Conservation (phyloP, 2,329 filamentous ascomycete genomes). For the Sporothrix mexicana region DNA sequence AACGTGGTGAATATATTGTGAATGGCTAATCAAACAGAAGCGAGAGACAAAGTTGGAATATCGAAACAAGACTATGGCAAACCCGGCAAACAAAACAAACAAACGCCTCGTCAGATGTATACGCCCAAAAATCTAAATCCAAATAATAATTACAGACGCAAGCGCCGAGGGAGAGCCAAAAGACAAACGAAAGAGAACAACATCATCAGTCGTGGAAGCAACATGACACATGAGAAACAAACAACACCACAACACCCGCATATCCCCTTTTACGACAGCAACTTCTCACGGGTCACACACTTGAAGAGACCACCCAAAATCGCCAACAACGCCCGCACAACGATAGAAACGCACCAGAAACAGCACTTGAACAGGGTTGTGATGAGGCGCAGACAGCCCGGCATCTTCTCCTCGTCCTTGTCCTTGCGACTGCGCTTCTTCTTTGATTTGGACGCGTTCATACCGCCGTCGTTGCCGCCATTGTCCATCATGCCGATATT, state of each 20-base stretch:
- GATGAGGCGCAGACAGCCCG: constrained; percentile 55
- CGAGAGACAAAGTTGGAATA: neutral
- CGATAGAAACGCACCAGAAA: constrained; percentile 63
- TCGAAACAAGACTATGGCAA: neutral
- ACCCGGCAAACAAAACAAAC: constrained; percentile 6
- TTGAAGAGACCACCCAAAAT: constrained; percentile 58
- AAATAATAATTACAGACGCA: neutral
- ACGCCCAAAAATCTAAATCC: constrained; percentile 6
- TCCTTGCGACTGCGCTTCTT: constrained; percentile 27
- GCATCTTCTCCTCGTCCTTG: constrained; percentile 53
- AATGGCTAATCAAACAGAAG: neutral
- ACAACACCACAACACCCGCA: neutral
- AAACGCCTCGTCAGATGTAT: constrained; percentile 22
- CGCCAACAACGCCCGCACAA: constrained; percentile 59
- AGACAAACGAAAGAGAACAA: neutral
- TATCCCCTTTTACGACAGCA: constrained; percentile 33
- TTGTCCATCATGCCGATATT: constrained; percentile 20
- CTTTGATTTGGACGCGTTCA: neutral
- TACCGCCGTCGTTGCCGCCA: neutral
- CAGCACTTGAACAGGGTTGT: constrained; percentile 63
- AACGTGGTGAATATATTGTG: constrained; percentile 6
- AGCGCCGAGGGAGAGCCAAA: neutral
- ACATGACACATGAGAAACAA: constrained; percentile 5
- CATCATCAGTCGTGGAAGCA: constrained; percentile 15
- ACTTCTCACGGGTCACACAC: constrained; percentile 55